These are phyloP conservation scores for Rhizopus stolonifer DNA, from an alignment of 371 early-diverging fungal genomes.

Conservation along the genomic window DNA sequence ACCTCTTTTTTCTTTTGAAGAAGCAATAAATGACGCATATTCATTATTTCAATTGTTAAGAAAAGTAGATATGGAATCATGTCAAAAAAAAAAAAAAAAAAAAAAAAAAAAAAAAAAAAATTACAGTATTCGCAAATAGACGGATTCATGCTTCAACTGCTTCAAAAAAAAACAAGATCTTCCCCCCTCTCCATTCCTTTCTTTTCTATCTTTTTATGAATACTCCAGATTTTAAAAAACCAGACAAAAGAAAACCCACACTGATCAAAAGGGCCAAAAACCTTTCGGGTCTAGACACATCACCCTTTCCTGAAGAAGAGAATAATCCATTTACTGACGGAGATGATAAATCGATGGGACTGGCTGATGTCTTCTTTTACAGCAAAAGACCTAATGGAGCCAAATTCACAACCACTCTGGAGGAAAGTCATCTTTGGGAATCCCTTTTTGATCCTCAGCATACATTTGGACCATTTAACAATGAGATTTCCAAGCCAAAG, in stretches of 20 bases:
- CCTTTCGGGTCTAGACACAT: too few relatives aligned
- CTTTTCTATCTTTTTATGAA: neutral
- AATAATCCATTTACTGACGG: too few relatives aligned
- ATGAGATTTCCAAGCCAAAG: slow-evolving; percentile 1
- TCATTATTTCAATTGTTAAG: too few relatives aligned
- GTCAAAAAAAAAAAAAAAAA: too few relatives aligned
- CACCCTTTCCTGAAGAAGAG: neutral
- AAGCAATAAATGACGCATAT: too few relatives aligned
- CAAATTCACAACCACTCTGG: slow-evolving; percentile 4
- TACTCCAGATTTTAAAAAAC: too few relatives aligned
- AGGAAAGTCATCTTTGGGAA: slow-evolving; percentile 24
- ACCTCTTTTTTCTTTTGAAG: too few relatives aligned
- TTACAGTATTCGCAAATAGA: too few relatives aligned
- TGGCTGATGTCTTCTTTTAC: neutral
- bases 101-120: too few relatives aligned
- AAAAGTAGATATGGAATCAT: too few relatives aligned
- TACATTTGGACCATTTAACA: slow-evolving; percentile 20
- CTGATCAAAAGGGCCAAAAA: too few relatives aligned
- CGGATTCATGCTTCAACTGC: neutral
- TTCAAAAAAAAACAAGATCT: neutral
- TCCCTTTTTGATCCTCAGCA: slow-evolving; percentile 21
- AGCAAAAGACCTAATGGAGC: neutral
- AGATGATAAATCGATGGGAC: neutral
- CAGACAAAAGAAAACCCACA: too few relatives aligned
- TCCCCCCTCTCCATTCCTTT: neutral